These are phyloP conservation scores for Neurospora sp. DNA, from an alignment of 2,329 filamentous ascomycete genomes.

Conservation along the genomic window DNA sequence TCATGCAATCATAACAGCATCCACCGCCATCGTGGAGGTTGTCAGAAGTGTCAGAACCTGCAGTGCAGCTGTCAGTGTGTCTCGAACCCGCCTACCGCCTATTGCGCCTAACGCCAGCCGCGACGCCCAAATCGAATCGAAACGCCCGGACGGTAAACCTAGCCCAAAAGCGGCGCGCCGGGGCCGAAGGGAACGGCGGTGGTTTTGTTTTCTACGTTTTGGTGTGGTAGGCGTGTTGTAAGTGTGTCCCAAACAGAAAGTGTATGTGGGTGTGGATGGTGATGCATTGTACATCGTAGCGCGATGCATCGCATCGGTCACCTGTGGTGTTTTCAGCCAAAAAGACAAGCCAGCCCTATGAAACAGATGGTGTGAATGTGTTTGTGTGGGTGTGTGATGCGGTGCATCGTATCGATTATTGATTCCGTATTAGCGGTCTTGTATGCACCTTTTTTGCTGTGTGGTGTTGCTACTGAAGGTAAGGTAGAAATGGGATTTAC, in stretches of 20 bases:
- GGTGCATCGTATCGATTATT: background rate
- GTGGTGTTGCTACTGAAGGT: background rate
- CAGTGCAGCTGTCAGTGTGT: background rate
- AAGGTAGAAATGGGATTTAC: background rate
- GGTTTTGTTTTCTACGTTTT: background rate
- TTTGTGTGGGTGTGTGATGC: background rate
- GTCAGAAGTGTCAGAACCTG: background rate
- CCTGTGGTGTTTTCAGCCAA: background rate
- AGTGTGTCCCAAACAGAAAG: too few relatives aligned
- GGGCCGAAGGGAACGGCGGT: background rate
- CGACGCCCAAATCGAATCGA: background rate
- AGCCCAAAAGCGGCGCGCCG: background rate
- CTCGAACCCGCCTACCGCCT: background rate
- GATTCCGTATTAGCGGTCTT: background rate
- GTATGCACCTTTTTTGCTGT: background rate
- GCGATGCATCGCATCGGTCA: background rate
- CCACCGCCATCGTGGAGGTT: background rate
- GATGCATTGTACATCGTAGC: background rate
- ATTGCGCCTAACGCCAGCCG: background rate
- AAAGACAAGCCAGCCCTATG: background rate
- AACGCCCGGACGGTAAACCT: background rate
- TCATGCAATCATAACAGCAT: background rate
- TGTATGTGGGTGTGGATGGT: background rate
- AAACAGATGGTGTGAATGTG: background rate
- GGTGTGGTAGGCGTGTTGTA: background rate